Base-by-base conservation (phyloP, 139 green algal genomes). In the Pseudopediastrum boryanum region DNA sequence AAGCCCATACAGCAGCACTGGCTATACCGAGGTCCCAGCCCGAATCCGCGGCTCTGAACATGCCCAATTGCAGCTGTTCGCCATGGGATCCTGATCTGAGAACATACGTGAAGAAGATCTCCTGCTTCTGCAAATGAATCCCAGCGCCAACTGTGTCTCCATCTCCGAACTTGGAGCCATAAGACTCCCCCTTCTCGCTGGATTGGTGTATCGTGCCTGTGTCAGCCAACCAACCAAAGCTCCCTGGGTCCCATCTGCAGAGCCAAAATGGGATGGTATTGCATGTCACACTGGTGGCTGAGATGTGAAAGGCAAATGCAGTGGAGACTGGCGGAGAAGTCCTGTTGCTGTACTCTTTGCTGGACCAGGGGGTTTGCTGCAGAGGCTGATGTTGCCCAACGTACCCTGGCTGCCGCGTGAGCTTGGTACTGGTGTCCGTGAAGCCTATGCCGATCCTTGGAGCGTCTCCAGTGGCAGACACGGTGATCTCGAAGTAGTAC, bases 31-130 rank as follows among this genome's bases (percentile, higher is more conserved):
- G n/a, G n/a, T n/a, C n/a, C n/a, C n/a, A n/a, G n/a, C n/a, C n/a
- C n/a, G n/a, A n/a, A n/a, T n/a, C n/a, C n/a, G n/a, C n/a, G n/a
- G n/a, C n/a, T n/a, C n/a, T n/a, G n/a, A n/a, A n/a, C n/a, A n/a
- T n/a, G n/a, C n/a, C n/a, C n/a, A n/a, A n/a, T n/a, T n/a, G n/a
- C n/a, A n/a, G n/a, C n/a, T n/a, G n/a, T n/a, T n/a, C n/a, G n/a
- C n/a, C n/a, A n/a, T n/a, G n/a, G n/a, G n/a, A n/a, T n/a, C n/a
- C n/a, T n/a, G n/a, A n/a, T n/a, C n/a, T n/a, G n/a, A n/a, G n/a
- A n/a, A n/a, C 90, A 84, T 58, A 95, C 92, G 94, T 98, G 86
- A 98, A 98, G 86, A 98, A 98, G 16, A 98, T 94, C 71, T 96
- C 89, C 52, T 92, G 84, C 1, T 66, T 79, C 4, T 80, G 83